phyloP scores from a whole-genome alignment of 1,284 basidiomycete species.

The Cutaneotrichosporon sp. region DNA sequence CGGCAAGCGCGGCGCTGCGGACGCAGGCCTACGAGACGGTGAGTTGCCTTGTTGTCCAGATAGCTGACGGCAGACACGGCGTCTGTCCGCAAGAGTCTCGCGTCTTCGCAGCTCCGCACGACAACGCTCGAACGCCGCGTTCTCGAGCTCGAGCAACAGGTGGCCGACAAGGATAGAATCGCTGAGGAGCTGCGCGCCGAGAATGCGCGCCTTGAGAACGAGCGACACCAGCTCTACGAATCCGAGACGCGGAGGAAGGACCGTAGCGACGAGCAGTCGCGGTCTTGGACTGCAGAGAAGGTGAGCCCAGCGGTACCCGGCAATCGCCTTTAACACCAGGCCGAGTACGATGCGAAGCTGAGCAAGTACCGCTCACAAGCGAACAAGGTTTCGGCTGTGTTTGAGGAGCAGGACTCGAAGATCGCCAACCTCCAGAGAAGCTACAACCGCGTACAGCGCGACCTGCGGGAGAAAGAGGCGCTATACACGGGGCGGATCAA shows the following conservation, averaged over 20 bases:
- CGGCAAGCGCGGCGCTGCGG: conserved; percentile 28
- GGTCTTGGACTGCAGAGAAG: conserved; percentile 36
- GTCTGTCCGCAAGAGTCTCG: conserved; percentile 24
- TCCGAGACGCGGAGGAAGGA: conserved; percentile 31
- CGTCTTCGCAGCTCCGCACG: conserved; percentile 22
- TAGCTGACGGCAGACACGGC: conserved; percentile 22
- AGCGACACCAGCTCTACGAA: conserved; percentile 33
- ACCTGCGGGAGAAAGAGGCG: conserved; percentile 16
- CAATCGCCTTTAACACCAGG: not conserved
- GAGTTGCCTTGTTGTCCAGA: not conserved
- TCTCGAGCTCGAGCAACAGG: conserved; percentile 26
- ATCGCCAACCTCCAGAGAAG: not conserved
- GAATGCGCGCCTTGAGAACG: conserved; percentile 33
- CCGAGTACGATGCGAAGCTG: conserved; percentile 5
- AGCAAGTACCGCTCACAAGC: conserved; percentile 2
- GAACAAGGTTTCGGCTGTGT: not conserved
- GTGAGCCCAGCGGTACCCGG: conserved; percentile 26
- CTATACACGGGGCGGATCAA: conserved; percentile 31
- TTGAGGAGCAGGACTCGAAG: conserved; percentile 3
- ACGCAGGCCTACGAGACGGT: conserved; percentile 32
- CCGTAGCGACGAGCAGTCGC: conserved; percentile 30
- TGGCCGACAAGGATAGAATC: conserved; percentile 23
- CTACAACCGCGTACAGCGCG: conserved; percentile 7
- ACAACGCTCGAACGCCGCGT: conserved; percentile 30
- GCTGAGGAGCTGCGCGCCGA: conserved; percentile 35